These are phyloP conservation scores for Trichocladium uniseriatum DNA, from an alignment of 495 filamentous ascomycete genomes.

Conservation along the genomic window DNA sequence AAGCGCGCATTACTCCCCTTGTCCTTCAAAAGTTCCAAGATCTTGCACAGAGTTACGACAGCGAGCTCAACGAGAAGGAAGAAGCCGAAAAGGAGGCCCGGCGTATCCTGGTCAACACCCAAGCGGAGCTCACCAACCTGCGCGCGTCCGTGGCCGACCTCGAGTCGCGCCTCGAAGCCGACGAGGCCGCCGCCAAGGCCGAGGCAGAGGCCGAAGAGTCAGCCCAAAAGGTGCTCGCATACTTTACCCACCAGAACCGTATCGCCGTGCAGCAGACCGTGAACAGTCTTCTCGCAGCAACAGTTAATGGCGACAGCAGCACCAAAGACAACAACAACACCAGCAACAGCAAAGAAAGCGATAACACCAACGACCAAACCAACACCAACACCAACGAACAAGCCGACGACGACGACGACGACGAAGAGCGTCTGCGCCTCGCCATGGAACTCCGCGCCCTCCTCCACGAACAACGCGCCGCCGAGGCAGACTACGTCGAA, in stretches of 20 bases:
- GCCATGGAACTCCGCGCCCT: constrained; percentile 32
- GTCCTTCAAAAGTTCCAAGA: constrained; percentile 49
- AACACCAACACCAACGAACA: not conserved
- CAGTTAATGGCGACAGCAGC: constrained; percentile 26
- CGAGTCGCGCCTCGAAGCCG: constrained; percentile 33
- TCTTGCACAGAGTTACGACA: constrained; percentile 49
- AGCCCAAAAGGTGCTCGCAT: constrained; percentile 30
- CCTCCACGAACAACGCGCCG: constrained; percentile 29
- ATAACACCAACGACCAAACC: not conserved
- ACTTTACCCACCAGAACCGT: constrained; percentile 34
- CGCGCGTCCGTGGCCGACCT: constrained; percentile 42
- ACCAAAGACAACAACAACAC: not conserved
- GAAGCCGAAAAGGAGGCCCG: constrained; percentile 48
- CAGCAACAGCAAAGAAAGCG: not conserved
- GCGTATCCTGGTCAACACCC: constrained; percentile 44
- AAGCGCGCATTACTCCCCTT: constrained; percentile 46
- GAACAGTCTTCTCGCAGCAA: constrained; percentile 22
- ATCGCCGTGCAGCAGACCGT: constrained; percentile 30
- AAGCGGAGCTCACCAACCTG: constrained; percentile 45
- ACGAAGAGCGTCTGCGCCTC: constrained; percentile 30
- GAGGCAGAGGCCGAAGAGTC: constrained; percentile 26
- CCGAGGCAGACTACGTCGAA: constrained; percentile 40
- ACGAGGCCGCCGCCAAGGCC: constrained; percentile 35
- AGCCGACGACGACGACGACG: constrained; percentile 15
- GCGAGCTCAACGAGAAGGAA: constrained; percentile 51